phyloP scores from a whole-genome alignment of 164 flowering plant genomes.

The Kingdonia uniflora region DNA sequence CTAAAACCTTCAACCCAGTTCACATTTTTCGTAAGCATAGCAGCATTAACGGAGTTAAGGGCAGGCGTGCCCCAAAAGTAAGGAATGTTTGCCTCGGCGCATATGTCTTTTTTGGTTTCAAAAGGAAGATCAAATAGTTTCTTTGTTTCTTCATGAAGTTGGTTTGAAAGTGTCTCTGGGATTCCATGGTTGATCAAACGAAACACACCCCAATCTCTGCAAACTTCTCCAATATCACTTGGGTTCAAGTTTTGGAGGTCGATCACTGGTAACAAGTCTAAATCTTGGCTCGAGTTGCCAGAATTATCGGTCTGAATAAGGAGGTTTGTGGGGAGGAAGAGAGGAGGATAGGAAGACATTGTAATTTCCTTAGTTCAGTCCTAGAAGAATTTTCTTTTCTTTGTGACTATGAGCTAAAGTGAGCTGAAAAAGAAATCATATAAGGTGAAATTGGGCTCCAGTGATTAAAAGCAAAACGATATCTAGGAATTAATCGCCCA shows the following conservation, averaged over 20 bases:
- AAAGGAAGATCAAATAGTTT: slow-evolving; percentile 32
- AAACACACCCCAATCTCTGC: slow-evolving; percentile 57
- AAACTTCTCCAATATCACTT: slow-evolving; percentile 25
- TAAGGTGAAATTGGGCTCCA: no score
- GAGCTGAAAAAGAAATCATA: no score
- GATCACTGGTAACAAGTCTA: slow-evolving; percentile 31
- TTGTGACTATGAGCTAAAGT: no score
- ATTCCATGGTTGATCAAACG: slow-evolving; percentile 61
- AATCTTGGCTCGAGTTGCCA: not conserved
- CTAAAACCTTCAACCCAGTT: slow-evolving; percentile 47
- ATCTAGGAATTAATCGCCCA: no score
- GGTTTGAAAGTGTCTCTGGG: slow-evolving; percentile 27
- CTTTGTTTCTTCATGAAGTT: slow-evolving; percentile 25
- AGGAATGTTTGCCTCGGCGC: slow-evolving; percentile 16
- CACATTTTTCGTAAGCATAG: slow-evolving; percentile 17
- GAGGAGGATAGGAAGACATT: slow-evolving; percentile 11
- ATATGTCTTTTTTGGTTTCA: slow-evolving; percentile 34
- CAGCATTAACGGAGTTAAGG: slow-evolving; percentile 27
- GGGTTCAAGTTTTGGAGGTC: slow-evolving; percentile 26
- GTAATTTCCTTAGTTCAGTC: no score
- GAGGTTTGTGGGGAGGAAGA: slow-evolving; percentile 5
- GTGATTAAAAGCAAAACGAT: no score
- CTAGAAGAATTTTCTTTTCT: no score
- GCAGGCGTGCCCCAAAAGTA: slow-evolving; percentile 71
- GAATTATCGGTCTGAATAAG: no score